Conservation (phyloP, 2,329 filamentous ascomycete genomes). For the Metarhizium robertsii region DNA sequence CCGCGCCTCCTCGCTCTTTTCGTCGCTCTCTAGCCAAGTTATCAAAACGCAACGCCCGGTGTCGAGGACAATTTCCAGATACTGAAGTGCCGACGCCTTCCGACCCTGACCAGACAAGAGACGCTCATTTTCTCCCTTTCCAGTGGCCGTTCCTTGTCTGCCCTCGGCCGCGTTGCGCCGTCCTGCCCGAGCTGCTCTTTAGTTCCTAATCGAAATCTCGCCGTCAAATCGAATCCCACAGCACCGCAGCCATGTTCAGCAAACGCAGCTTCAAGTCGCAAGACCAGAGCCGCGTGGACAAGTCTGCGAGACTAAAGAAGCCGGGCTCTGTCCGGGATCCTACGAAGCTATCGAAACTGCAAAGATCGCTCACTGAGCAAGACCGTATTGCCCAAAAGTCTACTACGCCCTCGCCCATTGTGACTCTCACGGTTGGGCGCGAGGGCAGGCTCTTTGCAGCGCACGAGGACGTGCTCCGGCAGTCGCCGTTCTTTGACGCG, state of each 20-base stretch:
- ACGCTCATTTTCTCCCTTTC: slow-evolving; percentile 1
- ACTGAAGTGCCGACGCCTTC: slow-evolving; percentile 10
- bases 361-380: slow-evolving; percentile 65
- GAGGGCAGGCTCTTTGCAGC: slow-evolving; percentile 89
- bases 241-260: slow-evolving; percentile 58
- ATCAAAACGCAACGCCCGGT: not conserved
- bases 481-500: slow-evolving; percentile 75
- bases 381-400: slow-evolving; percentile 21
- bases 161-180: not conserved
- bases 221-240: not conserved
- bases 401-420: slow-evolving; percentile 56
- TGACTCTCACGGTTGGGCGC: slow-evolving; percentile 75
- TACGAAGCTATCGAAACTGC: slow-evolving; percentile 74
- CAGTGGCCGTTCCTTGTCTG: slow-evolving; percentile 2
- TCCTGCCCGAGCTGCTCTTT: slow-evolving; percentile 12
- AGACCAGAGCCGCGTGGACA: slow-evolving; percentile 68
- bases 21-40: slow-evolving; percentile 37
- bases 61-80: not conserved
- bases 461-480: slow-evolving; percentile 82
- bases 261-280: slow-evolving; percentile 81
- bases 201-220: slow-evolving; percentile 4
- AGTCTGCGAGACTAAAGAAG: slow-evolving; percentile 73
- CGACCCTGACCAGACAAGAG: slow-evolving; percentile 1
- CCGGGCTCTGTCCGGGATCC: slow-evolving; percentile 52
- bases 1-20: slow-evolving; percentile 36